phyloP scores from a whole-genome alignment of 2,329 filamentous ascomycete species.

The Fusarium abutilonis region DNA sequence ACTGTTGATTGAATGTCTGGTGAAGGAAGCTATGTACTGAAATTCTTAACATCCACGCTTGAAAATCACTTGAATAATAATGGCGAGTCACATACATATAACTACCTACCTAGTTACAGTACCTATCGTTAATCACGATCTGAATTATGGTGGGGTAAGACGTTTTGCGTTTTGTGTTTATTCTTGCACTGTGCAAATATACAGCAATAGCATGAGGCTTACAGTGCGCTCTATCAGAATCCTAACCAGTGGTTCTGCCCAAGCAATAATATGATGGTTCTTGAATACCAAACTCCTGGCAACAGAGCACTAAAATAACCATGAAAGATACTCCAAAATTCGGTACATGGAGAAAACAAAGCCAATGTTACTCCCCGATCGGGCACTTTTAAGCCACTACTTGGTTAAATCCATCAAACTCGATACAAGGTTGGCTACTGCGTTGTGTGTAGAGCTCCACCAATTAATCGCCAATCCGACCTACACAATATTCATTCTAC shows the following conservation, averaged over 20 bases:
- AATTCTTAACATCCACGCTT: too few species aligned
- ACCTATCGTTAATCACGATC: too few species aligned
- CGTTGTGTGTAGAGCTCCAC: constrained; percentile 27
- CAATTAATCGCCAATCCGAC: constrained; percentile 10
- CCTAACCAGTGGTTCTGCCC: too few species aligned
- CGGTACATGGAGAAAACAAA: not conserved
- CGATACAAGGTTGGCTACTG: constrained; percentile 1
- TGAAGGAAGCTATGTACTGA: not conserved
- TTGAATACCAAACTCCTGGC: not conserved
- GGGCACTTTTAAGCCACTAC: not conserved
- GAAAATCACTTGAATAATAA: too few species aligned
- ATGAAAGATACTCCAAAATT: not conserved
- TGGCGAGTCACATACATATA: too few species aligned
- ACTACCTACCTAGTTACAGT: too few species aligned
- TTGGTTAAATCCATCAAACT: not conserved
- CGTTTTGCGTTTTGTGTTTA: too few species aligned
- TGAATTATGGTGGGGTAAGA: too few species aligned
- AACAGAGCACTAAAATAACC: not conserved
- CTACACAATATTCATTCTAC: constrained; percentile 21
- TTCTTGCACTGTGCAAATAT: too few species aligned
- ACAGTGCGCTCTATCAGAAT: too few species aligned
- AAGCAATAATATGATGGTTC: not conserved
- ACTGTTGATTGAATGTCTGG: constrained; percentile 13
- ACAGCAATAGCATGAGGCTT: too few species aligned
- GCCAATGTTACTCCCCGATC: not conserved